These are phyloP conservation scores for Mycena belliarum DNA, from an alignment of 768 basidiomycete genomes.

Conservation along the genomic window DNA sequence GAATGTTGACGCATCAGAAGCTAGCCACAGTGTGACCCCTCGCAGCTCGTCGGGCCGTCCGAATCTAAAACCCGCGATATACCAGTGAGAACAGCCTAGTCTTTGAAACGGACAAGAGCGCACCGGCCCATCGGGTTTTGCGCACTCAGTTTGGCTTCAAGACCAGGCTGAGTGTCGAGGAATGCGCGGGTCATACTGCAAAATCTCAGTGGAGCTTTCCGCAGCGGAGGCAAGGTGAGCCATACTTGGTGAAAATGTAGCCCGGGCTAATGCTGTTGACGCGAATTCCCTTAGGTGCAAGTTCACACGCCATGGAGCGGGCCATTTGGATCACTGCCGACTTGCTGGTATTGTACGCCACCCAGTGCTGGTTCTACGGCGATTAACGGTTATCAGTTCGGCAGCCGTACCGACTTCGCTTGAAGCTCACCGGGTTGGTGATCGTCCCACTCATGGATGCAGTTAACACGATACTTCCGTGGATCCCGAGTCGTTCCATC, in stretches of 20 bases:
- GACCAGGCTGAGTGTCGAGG: constrained; percentile 53
- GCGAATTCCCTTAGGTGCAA: constrained; percentile 63
- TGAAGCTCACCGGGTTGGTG: constrained; percentile 60
- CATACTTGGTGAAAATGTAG: constrained; percentile 64
- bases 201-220: background rate
- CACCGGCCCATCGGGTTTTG: constrained; percentile 62
- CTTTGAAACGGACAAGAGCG: no score
- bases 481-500: constrained; percentile 49
- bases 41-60: constrained; percentile 70
- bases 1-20: constrained; percentile 69
- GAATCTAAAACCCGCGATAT: no score
- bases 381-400: background rate
- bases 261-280: constrained; percentile 76
- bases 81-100: no score
- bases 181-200: constrained; percentile 62
- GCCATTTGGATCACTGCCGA: constrained; percentile 80
- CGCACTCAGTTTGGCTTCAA: constrained; percentile 56
- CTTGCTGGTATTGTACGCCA: constrained; percentile 75
- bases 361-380: constrained; percentile 61
- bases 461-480: constrained; percentile 59
- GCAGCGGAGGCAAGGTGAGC: background rate
- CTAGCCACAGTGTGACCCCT: constrained; percentile 66
- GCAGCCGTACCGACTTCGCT: no score
- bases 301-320: constrained; percentile 76
- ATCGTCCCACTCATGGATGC: constrained; percentile 68